Base-by-base conservation (phyloP, 1,139 yeast genomes). In the Suhomyces guaymorum region DNA sequence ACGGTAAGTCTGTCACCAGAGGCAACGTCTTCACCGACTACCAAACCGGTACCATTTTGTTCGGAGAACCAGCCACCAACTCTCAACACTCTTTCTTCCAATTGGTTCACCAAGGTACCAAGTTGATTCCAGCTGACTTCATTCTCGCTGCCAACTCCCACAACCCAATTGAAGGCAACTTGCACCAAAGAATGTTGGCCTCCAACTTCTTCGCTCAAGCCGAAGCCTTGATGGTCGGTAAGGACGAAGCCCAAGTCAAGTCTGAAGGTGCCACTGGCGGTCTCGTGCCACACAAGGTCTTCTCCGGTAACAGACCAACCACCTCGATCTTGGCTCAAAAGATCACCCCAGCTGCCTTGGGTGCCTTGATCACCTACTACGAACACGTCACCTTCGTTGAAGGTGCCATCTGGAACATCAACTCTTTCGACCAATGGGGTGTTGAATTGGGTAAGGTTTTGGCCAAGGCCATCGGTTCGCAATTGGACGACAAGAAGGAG, bases 51-150 rank as follows among this genome's bases (percentile, higher is more conserved):
- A 75, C 96, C 41, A 89, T 92, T 47, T 73, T 92, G 57, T 92
- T 92, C 58, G 98, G 98, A 59, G 98, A 92, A 73, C 98, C 98
- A 57, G 95, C 96, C 44, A 92, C 98, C 47, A 92, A 92, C 66
- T 95, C 98, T 40, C 98, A 92, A 73, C 98, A 92, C 72, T 90
- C 97, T 24, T 92, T 92, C 83, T 92, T 92, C 92, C 98, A 92
- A 72, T 80, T 92, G 68, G 96, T 92, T 42, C 98, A 92, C 71
- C 98, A 92, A 73, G 98, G 98, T 61, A 89, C 98, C 50, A 92
- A 92, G 74, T 74, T 90, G 63, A 92, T 92, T 53, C 98, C 98
- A 53, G 73, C 97, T 28, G 98, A 92, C 66, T 92, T 92, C 71
- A 88, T 92, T 59, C 70, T 92, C 56, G 97, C 98, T 54, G 97